Base-by-base conservation (phyloP, 768 basidiomycete genomes). In the Lactifluus volemus region DNA sequence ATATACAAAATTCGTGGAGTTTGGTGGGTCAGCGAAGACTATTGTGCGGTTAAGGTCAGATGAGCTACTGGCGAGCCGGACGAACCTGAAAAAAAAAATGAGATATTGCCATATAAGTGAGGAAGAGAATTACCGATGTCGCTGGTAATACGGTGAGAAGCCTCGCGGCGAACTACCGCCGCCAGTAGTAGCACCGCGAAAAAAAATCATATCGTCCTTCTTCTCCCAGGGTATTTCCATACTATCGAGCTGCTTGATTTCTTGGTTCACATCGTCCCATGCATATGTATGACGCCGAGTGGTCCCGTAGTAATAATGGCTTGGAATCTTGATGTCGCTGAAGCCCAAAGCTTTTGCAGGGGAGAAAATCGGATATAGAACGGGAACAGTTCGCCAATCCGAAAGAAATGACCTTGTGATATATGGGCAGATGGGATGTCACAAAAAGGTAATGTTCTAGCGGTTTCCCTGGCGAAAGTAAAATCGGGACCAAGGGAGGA, bases 141-240 rank as follows among this genome's bases (percentile, higher is more conserved):
- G 81, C 61, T 98, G 94, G 67, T 94, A 97, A 64, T 84, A 81
- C 2, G 83, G 74, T 2, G 89, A 75, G 69, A 90, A 96, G 0
- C 94, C 93, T 0, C 84, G 82, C 1, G 94, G 94, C 42, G 86
- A 86, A 63, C 81, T 89, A 34, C 94, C 94, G 1, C 95, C 95
- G 58, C 97, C 97, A 0, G 96, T 98, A 0, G 92, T 96, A 2
- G 94, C 92, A 11, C 97, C 97, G 49, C 97, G 77, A 92, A 96
- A 99, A 72, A 95, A 95, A 45, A 98, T 81, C 69, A 82, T 83
- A 70, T 92, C 82, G n/a, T 77, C 74, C 75, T 98, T 98, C 62
- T 86, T 75, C 56, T 90, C 87, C 96, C 96, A 99, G 1, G 89
- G 82, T 0, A 73, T 75, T 68, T 98, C 95, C 85, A 92, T 88